Percentiles rank a stretch among this genome's conserved stretches.
Conservation (phyloP, 2,329 filamentous ascomycete genomes). For the Hypoxylon sp. region DNA sequence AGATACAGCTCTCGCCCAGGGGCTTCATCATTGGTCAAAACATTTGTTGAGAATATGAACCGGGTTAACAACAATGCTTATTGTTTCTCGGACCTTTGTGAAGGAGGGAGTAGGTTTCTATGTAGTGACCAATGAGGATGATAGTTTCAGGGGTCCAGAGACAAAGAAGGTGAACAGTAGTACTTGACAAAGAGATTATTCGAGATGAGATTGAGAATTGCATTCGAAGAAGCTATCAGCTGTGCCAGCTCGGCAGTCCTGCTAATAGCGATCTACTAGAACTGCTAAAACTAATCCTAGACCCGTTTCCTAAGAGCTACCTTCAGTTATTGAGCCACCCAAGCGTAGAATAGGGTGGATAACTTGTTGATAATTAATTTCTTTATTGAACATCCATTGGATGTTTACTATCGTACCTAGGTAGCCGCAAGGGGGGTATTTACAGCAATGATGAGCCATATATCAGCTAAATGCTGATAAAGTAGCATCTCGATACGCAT, state of each 20-base stretch:
- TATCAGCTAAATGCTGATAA: not conserved
- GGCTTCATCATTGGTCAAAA: not conserved
- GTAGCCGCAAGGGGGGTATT: constrained; percentile 1
- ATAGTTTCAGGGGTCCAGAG: not conserved
- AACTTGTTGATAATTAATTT: not conserved
- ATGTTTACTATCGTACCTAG: constrained; percentile 3
- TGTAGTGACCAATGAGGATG: not conserved
- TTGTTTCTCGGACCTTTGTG: constrained; percentile 8
- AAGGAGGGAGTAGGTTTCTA: not conserved
- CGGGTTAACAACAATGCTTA: constrained; percentile 6
- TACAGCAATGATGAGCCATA: constrained; percentile 1
- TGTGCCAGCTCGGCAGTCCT: not conserved
- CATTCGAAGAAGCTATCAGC: not conserved
- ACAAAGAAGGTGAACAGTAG: constrained; percentile 11
- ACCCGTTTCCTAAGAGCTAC: not conserved
- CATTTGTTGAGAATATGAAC: not conserved
- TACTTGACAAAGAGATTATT: constrained; percentile 3
- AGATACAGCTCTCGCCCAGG: not conserved
- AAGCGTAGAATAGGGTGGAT: not conserved
- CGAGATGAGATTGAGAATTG: not conserved
- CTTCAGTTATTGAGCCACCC: too few relatives aligned
- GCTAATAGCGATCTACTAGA: not conserved
- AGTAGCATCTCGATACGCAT: constrained; percentile 1
- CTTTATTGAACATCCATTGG: constrained; percentile 20
- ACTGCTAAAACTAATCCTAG: not conserved